Percentiles rank a stretch among this genome's conserved stretches.
Evolutionary conservation across 495 filamentous ascomycete genomes (phyloP).

Genomic region (Hypoxylon subgilvum): DNA sequence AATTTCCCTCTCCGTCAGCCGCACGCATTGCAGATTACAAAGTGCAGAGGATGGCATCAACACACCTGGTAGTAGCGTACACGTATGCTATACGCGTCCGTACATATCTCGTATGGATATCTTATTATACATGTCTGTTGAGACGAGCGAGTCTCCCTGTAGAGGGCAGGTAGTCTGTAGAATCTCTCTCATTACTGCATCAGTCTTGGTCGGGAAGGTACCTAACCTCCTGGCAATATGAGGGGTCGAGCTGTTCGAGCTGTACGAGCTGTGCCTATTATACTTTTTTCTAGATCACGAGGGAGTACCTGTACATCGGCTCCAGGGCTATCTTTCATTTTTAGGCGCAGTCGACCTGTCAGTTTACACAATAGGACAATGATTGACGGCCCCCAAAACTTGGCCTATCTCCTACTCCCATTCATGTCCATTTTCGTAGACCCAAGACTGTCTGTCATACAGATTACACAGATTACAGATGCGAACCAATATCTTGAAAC

Average conservation of each 20-base stretch:
- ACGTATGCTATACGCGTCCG: too few species aligned
- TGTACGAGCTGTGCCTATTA: too few species aligned
- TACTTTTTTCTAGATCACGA: too few species aligned
- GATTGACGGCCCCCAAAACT: conserved; percentile 21
- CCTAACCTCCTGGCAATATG: conserved; percentile 7
- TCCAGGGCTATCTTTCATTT: too few species aligned
- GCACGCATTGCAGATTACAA: conserved; percentile 13
- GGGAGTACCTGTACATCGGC: too few species aligned
- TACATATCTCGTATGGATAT: too few species aligned
- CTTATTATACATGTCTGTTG: neutral
- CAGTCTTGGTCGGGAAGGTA: conserved; percentile 29
- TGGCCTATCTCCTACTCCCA: conserved; percentile 11
- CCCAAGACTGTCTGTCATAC: conserved; percentile 24
- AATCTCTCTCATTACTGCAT: neutral
- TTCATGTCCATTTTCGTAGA: conserved; percentile 20
- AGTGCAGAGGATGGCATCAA: too few species aligned
- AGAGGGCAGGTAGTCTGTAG: conserved; percentile 30
- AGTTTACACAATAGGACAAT: conserved; percentile 1
- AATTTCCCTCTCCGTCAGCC: conserved; percentile 34
- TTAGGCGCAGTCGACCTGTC: too few species aligned
- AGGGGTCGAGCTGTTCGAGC: conserved; percentile 5
- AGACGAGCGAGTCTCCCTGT: conserved; percentile 1
- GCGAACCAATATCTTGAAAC: conserved; percentile 23
- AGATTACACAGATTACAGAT: too few species aligned
- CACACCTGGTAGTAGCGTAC: too few species aligned